Conservation (phyloP, 192 early-diverging fungal species). For the Neocallimastix lanati region DNA sequence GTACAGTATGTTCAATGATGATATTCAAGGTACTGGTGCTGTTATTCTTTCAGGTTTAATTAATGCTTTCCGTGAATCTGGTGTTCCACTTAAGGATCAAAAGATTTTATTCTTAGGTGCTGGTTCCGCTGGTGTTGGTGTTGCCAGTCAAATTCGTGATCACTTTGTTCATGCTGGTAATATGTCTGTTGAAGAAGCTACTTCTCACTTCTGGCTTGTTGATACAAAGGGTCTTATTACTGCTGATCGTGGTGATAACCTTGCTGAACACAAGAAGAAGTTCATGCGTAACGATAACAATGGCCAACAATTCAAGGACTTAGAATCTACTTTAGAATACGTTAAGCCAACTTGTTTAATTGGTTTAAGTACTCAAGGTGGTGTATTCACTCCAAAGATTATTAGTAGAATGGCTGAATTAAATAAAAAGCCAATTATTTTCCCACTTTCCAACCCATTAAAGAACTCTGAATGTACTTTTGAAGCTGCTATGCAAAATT, state of each 20-base stretch:
- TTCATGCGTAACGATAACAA: constrained; percentile 77
- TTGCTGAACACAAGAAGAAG: constrained; percentile 64
- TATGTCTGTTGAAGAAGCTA: constrained; percentile 54
- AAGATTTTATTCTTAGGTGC: constrained; percentile 87
- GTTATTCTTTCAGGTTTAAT: constrained; percentile 86
- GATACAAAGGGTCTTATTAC: constrained; percentile 89
- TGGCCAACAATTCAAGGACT: constrained; percentile 49
- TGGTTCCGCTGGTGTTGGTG: constrained; percentile 86
- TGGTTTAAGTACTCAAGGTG: constrained; percentile 62
- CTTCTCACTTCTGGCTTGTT: constrained; percentile 69
- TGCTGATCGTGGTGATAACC: constrained; percentile 62
- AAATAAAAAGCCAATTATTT: constrained; percentile 38
- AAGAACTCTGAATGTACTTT: constrained; percentile 90
- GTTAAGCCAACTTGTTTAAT: constrained; percentile 80
- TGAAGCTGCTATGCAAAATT: constrained; percentile 69
- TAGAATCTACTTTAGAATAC: constrained; percentile 61
- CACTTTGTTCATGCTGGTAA: constrained; percentile 59
- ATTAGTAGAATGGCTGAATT: constrained; percentile 54
- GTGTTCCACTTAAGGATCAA: constrained; percentile 50
- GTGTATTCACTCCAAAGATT: constrained; percentile 54
- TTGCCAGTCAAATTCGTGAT: constrained; percentile 73
- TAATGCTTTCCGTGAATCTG: constrained; percentile 46
- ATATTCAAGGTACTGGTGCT: constrained; percentile 80
- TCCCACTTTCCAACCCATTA: constrained; percentile 49
- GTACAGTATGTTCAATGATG: constrained; percentile 85